Evolutionary conservation across 1,139 yeast genomes (phyloP).

Genomic region (Hyphopichia fennica): DNA sequence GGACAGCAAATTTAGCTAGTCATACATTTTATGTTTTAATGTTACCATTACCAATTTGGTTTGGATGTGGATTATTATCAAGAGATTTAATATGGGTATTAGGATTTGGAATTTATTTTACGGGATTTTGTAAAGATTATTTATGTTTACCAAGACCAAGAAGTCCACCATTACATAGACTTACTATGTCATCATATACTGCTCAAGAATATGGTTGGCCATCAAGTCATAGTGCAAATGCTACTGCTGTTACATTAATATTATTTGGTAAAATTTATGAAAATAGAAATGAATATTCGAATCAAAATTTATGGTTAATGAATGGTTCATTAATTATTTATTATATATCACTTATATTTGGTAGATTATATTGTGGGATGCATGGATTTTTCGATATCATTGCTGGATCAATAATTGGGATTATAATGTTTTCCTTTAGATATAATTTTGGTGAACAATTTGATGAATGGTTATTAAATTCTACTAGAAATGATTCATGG

Average conservation of each 20-base stretch:
- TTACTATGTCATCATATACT: constrained; percentile 86
- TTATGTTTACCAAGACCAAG: constrained; percentile 90
- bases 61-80: constrained; percentile 60
- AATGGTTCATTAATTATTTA: constrained; percentile 39
- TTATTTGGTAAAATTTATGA: constrained; percentile 29
- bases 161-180: constrained; percentile 88
- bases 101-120: constrained; percentile 80
- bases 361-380: constrained; percentile 95
- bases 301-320: constrained; percentile 8
- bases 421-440: constrained; percentile 44
- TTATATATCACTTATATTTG: constrained; percentile 67
- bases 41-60: constrained; percentile 86
- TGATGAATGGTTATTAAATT: constrained; percentile 36
- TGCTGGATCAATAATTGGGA: constrained; percentile 68
- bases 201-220: constrained; percentile 96
- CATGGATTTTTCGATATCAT: constrained; percentile 84
- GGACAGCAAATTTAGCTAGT: constrained; percentile 87
- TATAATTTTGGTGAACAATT: constrained; percentile 30
- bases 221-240: constrained; percentile 89
- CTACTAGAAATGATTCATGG: constrained; percentile 19
- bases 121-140: constrained; percentile 80
- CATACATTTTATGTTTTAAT: constrained; percentile 91
- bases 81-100: constrained; percentile 74
- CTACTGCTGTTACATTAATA: constrained; percentile 71
- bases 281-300: constrained; percentile 10